Evolutionary conservation across 139 green algal species (phyloP).

Genomic region (Chlamydomonas sp.): DNA sequence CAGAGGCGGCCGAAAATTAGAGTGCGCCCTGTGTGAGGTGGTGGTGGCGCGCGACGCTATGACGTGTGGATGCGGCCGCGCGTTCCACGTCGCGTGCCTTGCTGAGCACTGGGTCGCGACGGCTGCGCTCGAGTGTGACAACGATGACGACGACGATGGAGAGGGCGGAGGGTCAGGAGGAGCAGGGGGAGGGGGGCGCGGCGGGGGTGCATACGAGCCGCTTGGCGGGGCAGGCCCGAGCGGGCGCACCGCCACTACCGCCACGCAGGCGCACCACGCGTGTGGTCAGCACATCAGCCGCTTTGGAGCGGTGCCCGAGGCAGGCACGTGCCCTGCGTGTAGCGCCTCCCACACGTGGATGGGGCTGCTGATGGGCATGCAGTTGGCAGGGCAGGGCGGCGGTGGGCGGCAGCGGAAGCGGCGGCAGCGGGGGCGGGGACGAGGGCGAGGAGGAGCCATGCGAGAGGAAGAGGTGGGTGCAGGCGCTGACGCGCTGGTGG

Average conservation of each 20-base stretch:
- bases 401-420: slow-evolving; percentile 1
- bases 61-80: slow-evolving; percentile 20
- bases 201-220: not conserved
- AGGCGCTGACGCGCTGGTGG: not conserved
- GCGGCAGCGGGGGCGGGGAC: not conserved
- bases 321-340: slow-evolving; percentile 3
- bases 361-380: slow-evolving; percentile 1
- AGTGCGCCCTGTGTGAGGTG: slow-evolving; percentile 15
- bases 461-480: not conserved
- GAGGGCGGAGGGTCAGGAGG: not conserved
- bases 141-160: no score
- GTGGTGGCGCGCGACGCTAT: slow-evolving; percentile 44
- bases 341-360: not conserved
- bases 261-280: not conserved
- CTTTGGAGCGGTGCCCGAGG: slow-evolving; percentile 2
- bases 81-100: slow-evolving; percentile 14
- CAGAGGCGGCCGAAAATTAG: not conserved
- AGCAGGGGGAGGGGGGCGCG: not conserved
- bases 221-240: not conserved
- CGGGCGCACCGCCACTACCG: not conserved
- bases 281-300: not conserved
- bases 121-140: no score
- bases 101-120: slow-evolving; percentile 11
- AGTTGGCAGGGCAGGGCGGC: not conserved
- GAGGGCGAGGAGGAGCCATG: no score